Base-by-base conservation (phyloP, 345 rosid genomes). In the Brassica cretica region DNA sequence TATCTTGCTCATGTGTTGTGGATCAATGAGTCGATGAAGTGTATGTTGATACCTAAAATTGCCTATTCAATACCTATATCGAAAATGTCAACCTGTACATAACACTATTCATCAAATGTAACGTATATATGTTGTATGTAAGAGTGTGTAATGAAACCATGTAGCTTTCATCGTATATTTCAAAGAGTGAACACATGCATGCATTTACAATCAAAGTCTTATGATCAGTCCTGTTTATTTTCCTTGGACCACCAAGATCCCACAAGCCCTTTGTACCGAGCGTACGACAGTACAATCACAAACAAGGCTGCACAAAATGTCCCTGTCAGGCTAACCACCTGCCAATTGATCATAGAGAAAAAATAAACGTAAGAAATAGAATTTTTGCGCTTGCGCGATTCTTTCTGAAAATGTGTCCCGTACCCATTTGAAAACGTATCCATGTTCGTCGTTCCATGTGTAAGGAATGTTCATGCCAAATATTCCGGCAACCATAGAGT, bases 381-480 rank as follows among this genome's bases (percentile, higher is more conserved):
- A 12, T n/a, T 14, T 63, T 33, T 15, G 67, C 30, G 5, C 53
- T 1, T 0, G 16, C 15, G 16, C 11, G 30, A 33, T 18, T 49
- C 39, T 64, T 70, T 24, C 10, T 59, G 12, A 41, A 51, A 49
- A 53, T 37, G 29, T 49, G 64, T 46, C 7, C 58, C 82, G 0
- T 84, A 95, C 98, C 97, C 96, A 90, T 89, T 85, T 89, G 78
- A 95, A 95, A 71, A 90, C 70, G 87, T 84, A 91, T 24, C 86
- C 92, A 55, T 94, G 89, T 67, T 79, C 2, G 0, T 83, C 21
- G 72, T 89, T 93, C 98, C 98, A 95, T 15, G 90, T 68, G 75
- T 85, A 89, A 0, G 97, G 98, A 70, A 95, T 89, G 82, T 95
- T 95, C 98, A 95, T 81, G 74, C 98, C 99, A 62, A 93, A 93